A percentile compares a stretch with the other conserved stretches of the same genome.
These are phyloP conservation scores for Leccinum solheimii DNA, from an alignment of 1,284 basidiomycete genomes.

Conservation along the genomic window DNA sequence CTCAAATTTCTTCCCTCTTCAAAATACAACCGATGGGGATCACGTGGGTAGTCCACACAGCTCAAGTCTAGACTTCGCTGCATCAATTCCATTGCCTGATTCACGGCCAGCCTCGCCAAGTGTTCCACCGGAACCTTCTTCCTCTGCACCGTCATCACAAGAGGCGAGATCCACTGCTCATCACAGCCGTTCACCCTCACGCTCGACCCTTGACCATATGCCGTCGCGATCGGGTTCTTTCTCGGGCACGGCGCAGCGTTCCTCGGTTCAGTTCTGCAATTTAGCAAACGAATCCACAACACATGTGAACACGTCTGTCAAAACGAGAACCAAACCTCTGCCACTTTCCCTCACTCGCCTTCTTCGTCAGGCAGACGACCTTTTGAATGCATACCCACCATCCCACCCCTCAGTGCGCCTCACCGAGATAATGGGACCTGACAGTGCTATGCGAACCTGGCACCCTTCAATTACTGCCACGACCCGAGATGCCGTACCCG, in stretches of 20 bases:
- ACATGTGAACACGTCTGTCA: constrained; percentile 6
- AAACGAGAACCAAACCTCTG: constrained; percentile 23
- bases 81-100: constrained; percentile 23
- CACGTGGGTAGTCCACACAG: too few relatives aligned
- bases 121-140: background rate
- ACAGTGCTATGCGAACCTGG: constrained; percentile 48
- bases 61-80: constrained; percentile 13
- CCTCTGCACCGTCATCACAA: background rate
- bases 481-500: background rate
- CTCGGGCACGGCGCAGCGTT: background rate
- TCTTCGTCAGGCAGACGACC: constrained; percentile 45
- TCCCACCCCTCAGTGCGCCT: constrained; percentile 48
- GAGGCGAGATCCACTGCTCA: constrained; percentile 5
- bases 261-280: background rate
- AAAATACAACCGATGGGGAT: background rate
- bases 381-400: constrained; percentile 47
- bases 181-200: constrained; percentile 1
- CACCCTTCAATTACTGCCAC: constrained; percentile 15
- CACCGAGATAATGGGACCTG: constrained; percentile 68
- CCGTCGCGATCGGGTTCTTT: constrained; percentile 3
- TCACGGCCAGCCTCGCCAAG: constrained; percentile 22
- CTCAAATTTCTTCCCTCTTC: background rate
- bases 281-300: constrained; percentile 32
- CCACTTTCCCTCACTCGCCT: constrained; percentile 43
- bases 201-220: background rate